Evolutionary conservation across 148 eudicot species (phyloP).

Genomic region (Amaranthus cruentus): DNA sequence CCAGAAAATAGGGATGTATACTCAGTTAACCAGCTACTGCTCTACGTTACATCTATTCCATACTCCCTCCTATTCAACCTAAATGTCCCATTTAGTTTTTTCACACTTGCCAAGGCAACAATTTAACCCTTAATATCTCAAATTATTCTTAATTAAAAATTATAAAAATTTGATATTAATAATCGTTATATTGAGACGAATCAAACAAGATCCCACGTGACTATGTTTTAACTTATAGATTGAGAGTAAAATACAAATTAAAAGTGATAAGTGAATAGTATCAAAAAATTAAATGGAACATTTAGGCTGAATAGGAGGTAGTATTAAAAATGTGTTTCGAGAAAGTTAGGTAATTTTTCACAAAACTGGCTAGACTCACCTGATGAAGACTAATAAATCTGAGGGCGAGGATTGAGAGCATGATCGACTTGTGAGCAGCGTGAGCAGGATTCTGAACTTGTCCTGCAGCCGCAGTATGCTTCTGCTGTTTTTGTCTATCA

Average conservation of each 20-base stretch:
- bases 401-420: slow-evolving; percentile 7
- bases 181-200: too few species aligned
- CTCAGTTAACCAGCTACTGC: slow-evolving; percentile 6
- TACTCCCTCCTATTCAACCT: too few species aligned
- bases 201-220: too few species aligned
- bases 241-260: too few species aligned
- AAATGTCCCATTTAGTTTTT: too few species aligned
- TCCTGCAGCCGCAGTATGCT: slow-evolving; percentile 28
- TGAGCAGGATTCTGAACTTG: slow-evolving; percentile 25
- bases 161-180: too few species aligned
- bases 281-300: too few species aligned
- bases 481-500: slow-evolving; percentile 43
- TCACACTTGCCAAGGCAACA: too few species aligned
- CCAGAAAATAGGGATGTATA: neutral
- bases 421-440: slow-evolving; percentile 28
- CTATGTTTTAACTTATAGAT: too few species aligned
- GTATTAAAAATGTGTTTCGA: neutral
- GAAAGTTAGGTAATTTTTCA: slow-evolving; percentile 13
- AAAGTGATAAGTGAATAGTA: too few species aligned
- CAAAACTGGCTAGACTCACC: slow-evolving; percentile 26
- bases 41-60: slow-evolving; percentile 17
- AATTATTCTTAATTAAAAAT: too few species aligned
- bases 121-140: too few species aligned
- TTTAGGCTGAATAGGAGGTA: neutral
- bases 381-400: slow-evolving; percentile 19